Percentiles rank a stretch among this genome's conserved stretches.
These are phyloP conservation scores for Aureobasidium uvarum DNA, from an alignment of 2,329 filamentous ascomycete species.

Conservation along the genomic window DNA sequence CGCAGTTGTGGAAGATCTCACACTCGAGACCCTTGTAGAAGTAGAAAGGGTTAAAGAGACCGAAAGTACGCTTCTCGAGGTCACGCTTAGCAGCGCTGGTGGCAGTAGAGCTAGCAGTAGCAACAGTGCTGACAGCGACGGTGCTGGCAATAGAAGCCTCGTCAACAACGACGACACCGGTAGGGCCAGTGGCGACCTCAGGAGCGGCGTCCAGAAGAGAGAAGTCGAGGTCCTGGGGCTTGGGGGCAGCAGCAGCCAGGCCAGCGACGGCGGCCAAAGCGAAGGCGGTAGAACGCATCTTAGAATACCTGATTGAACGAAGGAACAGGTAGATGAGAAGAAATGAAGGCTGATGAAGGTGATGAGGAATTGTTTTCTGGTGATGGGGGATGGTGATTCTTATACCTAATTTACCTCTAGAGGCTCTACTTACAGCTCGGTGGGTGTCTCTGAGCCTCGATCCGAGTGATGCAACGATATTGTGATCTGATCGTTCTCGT, in stretches of 20 bases:
- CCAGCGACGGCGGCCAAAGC: conserved; percentile 30
- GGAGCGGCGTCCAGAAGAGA: conserved; percentile 29
- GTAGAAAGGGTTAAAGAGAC: conserved; percentile 1
- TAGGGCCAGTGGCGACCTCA: conserved; percentile 30
- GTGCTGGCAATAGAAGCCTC: conserved; percentile 28
- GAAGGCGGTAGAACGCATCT: conserved; percentile 28
- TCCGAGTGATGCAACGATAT: conserved; percentile 9
- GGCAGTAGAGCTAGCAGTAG: conserved; percentile 26
- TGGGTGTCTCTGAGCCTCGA: neutral
- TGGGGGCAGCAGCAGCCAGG: conserved; percentile 29
- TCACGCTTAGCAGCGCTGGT: conserved; percentile 25
- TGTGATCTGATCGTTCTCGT: neutral
- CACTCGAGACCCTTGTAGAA: conserved; percentile 24
- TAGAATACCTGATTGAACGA: conserved; percentile 16
- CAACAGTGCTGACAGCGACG: conserved; percentile 30
- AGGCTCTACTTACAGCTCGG: neutral
- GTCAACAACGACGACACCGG: conserved; percentile 24
- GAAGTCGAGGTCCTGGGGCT: conserved; percentile 32
- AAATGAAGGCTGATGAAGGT: conserved; percentile 1
- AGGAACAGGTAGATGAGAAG: conserved; percentile 15
- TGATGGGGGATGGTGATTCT: conserved; percentile 9
- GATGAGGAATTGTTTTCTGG: neutral
- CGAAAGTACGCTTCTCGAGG: conserved; percentile 21
- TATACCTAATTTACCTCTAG: conserved; percentile 1
- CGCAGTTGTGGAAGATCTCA: conserved; percentile 26